phyloP scores from a whole-genome alignment of 345 rosid species.

The Lepidium sativum region DNA sequence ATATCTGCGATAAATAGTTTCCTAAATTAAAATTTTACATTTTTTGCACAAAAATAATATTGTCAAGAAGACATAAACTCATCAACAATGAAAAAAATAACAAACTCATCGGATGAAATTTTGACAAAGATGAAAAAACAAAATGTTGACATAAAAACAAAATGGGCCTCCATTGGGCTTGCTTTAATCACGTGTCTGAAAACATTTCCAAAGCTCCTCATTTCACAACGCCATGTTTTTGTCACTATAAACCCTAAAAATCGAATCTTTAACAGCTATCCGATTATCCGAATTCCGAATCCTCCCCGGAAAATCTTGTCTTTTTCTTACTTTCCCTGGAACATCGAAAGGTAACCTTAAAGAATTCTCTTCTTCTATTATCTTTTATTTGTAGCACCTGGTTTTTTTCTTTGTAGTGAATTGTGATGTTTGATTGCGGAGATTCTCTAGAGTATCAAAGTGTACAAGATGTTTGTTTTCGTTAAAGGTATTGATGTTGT shows the following conservation, averaged over 20 bases:
- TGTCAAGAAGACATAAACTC: too few relatives aligned
- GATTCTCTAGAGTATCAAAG: neutral
- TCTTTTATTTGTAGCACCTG: neutral
- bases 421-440: neutral
- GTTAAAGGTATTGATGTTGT: neutral
- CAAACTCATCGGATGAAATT: too few relatives aligned
- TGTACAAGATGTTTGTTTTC: neutral
- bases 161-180: neutral
- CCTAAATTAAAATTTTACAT: too few relatives aligned
- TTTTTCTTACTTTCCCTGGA: neutral
- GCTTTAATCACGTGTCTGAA: neutral
- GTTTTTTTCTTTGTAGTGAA: neutral
- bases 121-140: too few relatives aligned
- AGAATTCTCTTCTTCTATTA: neutral
- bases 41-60: too few relatives aligned
- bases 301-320: neutral
- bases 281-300: neutral
- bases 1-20: too few relatives aligned
- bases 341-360: constrained; percentile 8
- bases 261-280: constrained; percentile 4
- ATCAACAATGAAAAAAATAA: too few relatives aligned
- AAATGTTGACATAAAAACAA: too few relatives aligned
- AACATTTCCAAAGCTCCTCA: neutral
- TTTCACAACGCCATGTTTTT: neutral
- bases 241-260: constrained; percentile 19